Evolutionary conservation across 179 eudicot species (phyloP), one percentile per base, ranked within the genome.

Genomic region (Sideroxylon spinosum): DNA sequence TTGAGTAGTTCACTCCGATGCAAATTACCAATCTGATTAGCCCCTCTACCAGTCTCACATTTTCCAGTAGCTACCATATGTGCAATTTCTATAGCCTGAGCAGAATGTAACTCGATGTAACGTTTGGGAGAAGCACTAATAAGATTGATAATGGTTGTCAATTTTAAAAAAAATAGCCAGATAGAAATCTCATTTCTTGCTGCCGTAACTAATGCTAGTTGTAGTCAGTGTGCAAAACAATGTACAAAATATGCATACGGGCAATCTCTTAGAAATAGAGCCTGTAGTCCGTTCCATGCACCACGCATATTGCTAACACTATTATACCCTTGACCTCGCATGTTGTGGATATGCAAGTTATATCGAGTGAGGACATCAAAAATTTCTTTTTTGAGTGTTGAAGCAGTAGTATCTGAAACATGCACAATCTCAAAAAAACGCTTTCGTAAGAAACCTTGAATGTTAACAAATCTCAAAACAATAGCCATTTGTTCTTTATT

Each of bases 271-370:
- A 32, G 71, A 67, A 67, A 67, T 37, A 29, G 32, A 9, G 50
- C 20, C 17, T 67, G 5, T 26, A 63, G 14, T 63, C 67, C 28
- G 23, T 22, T 22, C 67, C 32, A 63, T 63, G 67, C 29, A 9
- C 67, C 32, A 6, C 11, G 17, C 68, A 25, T 25, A 64, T 25
- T 62, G 26, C 7, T 62, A 10, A 29, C 26, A 20, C 66, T 29
- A 62, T 62, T 29, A 62, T 62, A 22, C 66, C 66, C 29, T 62
- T 62, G 66, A 23, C 28, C 28, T 62, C 66, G 11, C 66, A 62
- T 20, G 1, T 62, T 62, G 1, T n/a, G 6, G 22, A 62, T 62
- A 1, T 62, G 11, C 11, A n/a, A 62, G 22, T 62, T 23, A 3
- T 62, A 62, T 6, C 26, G 26, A 62, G 28, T 3, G 7, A 62